Percentiles rank a stretch among this genome's conserved stretches.
Conservation (phyloP, 148 eudicot species). For the Mesembryanthemum crystallinum region DNA sequence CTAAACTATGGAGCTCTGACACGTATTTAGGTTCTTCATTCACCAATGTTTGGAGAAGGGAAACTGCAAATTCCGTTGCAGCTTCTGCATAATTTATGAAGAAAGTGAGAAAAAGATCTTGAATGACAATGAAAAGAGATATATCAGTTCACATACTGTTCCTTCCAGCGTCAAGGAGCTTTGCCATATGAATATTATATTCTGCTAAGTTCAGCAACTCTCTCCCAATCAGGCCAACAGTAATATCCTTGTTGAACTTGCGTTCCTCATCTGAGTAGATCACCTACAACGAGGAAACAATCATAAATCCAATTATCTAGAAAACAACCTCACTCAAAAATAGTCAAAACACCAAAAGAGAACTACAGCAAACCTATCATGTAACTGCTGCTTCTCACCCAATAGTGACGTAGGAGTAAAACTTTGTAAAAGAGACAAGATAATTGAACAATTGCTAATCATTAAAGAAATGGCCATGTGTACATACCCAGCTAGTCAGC, state of each 20-base stretch:
- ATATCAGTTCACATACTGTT: slow-evolving; percentile 62
- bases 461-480: neutral
- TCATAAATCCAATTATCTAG: neutral
- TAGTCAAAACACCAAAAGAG: too few relatives aligned
- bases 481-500: slow-evolving; percentile 90
- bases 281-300: slow-evolving; percentile 42
- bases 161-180: slow-evolving; percentile 88
- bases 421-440: neutral
- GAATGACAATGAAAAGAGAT: neutral
- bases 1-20: slow-evolving; percentile 77
- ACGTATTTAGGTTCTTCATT: slow-evolving; percentile 65
- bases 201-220: slow-evolving; percentile 82
- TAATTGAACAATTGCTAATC: neutral
- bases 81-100: slow-evolving; percentile 52
- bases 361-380: neutral
- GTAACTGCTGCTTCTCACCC: neutral
- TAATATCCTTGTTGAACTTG: slow-evolving; percentile 89
- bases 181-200: slow-evolving; percentile 87
- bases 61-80: slow-evolving; percentile 83
- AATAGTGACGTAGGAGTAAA: neutral
- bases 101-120: slow-evolving; percentile 17
- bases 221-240: slow-evolving; percentile 76
- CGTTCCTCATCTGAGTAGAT: slow-evolving; percentile 87
- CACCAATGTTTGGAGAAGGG: slow-evolving; percentile 65
- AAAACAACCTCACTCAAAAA: neutral